These are phyloP conservation scores for Aurinia saxatilis DNA, from an alignment of 345 rosid genomes.

Conservation along the genomic window DNA sequence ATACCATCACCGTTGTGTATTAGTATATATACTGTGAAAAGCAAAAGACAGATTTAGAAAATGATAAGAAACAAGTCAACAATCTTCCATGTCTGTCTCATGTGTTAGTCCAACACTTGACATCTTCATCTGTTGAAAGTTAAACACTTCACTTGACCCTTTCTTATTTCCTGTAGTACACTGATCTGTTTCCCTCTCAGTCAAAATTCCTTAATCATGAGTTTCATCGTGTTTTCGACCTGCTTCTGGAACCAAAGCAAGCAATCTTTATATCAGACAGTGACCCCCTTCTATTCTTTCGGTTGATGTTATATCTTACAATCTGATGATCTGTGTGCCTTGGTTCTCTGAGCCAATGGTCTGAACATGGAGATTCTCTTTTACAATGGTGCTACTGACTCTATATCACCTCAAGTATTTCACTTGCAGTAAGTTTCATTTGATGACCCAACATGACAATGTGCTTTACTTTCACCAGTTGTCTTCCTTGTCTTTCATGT, in stretches of 20 bases:
- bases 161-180: background rate
- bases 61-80: too few relatives aligned
- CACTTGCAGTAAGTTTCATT: background rate
- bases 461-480: background rate
- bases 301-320: background rate
- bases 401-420: background rate
- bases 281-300: background rate
- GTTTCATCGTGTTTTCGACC: too few relatives aligned
- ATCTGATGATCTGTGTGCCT: constrained; percentile 5
- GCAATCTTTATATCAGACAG: background rate
- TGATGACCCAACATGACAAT: background rate
- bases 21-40: background rate
- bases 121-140: too few relatives aligned
- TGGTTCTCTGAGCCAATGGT: background rate
- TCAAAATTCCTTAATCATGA: too few relatives aligned
- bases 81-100: background rate
- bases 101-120: too few relatives aligned
- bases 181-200: background rate
- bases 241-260: background rate
- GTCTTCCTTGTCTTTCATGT: constrained; percentile 28
- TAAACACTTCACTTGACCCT: background rate
- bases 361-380: background rate
- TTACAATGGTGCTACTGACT: background rate
- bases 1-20: too few relatives aligned
- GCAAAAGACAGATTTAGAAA: background rate